phyloP scores from a whole-genome alignment of 2,329 filamentous ascomycete genomes.

The Penicillium sp. region DNA sequence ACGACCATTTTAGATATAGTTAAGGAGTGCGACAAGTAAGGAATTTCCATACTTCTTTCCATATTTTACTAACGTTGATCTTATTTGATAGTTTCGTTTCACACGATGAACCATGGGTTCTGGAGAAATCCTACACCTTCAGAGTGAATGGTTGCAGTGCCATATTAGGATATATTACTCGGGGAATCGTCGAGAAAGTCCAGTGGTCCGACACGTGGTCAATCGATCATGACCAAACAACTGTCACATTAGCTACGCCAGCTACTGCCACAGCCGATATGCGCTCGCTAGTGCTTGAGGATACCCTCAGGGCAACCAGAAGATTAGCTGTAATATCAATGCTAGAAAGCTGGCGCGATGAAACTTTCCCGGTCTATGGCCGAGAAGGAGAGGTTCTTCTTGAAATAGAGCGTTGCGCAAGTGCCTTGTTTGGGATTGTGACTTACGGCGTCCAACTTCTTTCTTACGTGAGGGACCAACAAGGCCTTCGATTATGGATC shows the following conservation, averaged over 20 bases:
- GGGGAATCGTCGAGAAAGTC: neutral
- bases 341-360: neutral
- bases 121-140: neutral
- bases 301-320: neutral
- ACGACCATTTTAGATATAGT: neutral
- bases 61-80: neutral
- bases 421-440: constrained; percentile 43
- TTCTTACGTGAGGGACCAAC: constrained; percentile 29
- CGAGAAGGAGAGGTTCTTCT: constrained; percentile 40
- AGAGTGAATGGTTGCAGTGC: neutral
- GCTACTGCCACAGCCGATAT: neutral
- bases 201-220: neutral
- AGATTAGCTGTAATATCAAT: neutral
- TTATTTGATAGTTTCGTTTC: neutral
- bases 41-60: neutral
- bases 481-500: constrained; percentile 28
- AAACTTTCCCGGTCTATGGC: constrained; percentile 41
- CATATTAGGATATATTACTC: neutral
- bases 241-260: neutral
- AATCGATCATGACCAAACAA: neutral
- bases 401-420: constrained; percentile 43
- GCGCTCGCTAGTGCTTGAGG: neutral
- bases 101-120: neutral
- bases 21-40: neutral
- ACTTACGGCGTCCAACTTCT: constrained; percentile 46